Evolutionary conservation across 2,329 filamentous ascomycete species (phyloP), one percentile per base, ranked within the genome.

Genomic region (Elsinoe australis): DNA sequence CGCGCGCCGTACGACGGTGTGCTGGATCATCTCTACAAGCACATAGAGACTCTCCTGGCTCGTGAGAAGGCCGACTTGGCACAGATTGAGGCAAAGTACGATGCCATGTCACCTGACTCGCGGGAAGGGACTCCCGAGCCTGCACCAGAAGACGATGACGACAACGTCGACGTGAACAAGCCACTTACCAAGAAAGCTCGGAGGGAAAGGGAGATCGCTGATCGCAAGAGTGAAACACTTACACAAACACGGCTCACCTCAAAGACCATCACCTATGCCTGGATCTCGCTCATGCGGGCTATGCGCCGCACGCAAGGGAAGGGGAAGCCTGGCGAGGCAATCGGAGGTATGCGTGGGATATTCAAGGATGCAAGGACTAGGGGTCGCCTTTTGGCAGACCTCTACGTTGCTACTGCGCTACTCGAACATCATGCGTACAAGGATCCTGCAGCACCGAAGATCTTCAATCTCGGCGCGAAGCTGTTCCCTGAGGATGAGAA

Each of bases 371-470:
- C 92, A 39, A 80, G 92, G 26, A 84, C 85, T 59, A 82, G 82
- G 54, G 94, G 92, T 14, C 84, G 88, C 47, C 77, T 98, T 36
- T 92, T 87, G 5, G 94, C 87, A 58, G 92, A 96, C 62, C 87
- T 95, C 4, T 98, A 98, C 61, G 85, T 95, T 47, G 88, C 88
- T 1, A 87, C 87, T 56, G 92, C 94, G 12, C 74, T 94, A 51
- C 85, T 98, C 60, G 92, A 98, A 64, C 90, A 92, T 62, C 83
- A 94, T 57, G 94, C 94, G 56, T 98, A 98, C 67, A 92, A 94
- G 61, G 92, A 96, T 59, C 79, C 83, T 0, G 87, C 92, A 0
- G 90, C 89, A 1, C 86, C 85, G 34, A 95, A 92, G 68, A 96
- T 98, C 52, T 94, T 96, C 56, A 92, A 98, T 63, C 84, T 90